Evolutionary conservation across 306 rosid species (phyloP).

Genomic region (Lotus japonicus): DNA sequence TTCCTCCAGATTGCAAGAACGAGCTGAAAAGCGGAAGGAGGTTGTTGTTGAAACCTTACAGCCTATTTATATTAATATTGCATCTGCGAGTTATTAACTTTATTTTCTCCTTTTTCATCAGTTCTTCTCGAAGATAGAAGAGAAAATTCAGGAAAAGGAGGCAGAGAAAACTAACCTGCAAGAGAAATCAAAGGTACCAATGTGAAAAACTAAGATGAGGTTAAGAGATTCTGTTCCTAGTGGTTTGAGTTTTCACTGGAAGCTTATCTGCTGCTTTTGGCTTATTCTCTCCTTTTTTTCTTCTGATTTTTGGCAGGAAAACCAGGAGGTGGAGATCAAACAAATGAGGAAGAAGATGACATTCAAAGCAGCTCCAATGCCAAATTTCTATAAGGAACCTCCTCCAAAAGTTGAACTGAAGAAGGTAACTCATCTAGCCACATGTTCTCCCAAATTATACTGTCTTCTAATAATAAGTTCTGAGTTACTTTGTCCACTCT

Average conservation of each 20-base stretch:
- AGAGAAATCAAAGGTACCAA: constrained; percentile 76
- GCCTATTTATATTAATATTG: neutral
- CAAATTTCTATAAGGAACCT: constrained; percentile 90
- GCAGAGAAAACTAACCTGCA: constrained; percentile 68
- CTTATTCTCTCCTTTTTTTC: neutral
- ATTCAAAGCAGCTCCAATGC: constrained; percentile 94
- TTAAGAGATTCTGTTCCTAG: neutral
- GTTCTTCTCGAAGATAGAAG: constrained; percentile 93
- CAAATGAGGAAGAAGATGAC: constrained; percentile 69
- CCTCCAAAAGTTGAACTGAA: constrained; percentile 80
- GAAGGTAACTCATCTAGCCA: constrained; percentile 45
- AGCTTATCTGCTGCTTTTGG: neutral
- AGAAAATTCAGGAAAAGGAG: constrained; percentile 88
- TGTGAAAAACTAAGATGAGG: neutral
- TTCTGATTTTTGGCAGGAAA: constrained; percentile 47
- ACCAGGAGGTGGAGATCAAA: constrained; percentile 85
- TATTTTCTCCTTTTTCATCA: constrained; percentile 25
- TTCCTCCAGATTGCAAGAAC: constrained; percentile 81
- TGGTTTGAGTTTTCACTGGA: neutral
- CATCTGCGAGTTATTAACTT: neutral
- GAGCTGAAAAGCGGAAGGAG: constrained; percentile 96
- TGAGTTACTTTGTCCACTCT: neutral
- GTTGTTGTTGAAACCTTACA: constrained; percentile 29
- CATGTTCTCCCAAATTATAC: neutral
- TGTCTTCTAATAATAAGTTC: neutral